phyloP scores from a whole-genome alignment of 495 filamentous ascomycete species.

The Staphylotrichum tortipilum region DNA sequence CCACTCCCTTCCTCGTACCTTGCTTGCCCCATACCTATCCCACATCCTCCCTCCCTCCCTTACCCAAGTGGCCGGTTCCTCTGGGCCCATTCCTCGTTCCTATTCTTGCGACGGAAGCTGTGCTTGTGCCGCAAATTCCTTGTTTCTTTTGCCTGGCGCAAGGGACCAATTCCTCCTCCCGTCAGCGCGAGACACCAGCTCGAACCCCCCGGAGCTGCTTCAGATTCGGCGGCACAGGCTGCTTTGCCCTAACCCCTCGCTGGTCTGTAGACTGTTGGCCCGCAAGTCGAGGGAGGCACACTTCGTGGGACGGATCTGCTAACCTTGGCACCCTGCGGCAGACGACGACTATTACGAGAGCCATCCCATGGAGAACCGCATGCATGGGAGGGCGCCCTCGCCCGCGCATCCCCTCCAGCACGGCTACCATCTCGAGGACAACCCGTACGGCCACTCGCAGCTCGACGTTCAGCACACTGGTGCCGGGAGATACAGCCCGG shows the following conservation, averaged over 20 bases:
- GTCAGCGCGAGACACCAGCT: neutral
- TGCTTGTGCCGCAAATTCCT: slow-evolving; percentile 8
- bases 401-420: slow-evolving; percentile 47
- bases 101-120: neutral
- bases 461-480: slow-evolving; percentile 64
- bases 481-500: slow-evolving; percentile 37
- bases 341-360: slow-evolving; percentile 56
- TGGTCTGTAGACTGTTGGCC: slow-evolving; percentile 12
- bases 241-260: slow-evolving; percentile 11
- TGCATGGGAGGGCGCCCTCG: slow-evolving; percentile 49
- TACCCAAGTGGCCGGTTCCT: slow-evolving; percentile 10
- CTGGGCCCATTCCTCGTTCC: neutral
- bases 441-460: slow-evolving; percentile 47
- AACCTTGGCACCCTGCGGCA: slow-evolving; percentile 19
- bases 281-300: neutral
- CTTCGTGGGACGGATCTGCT: slow-evolving; percentile 8
- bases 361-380: slow-evolving; percentile 46
- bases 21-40: slow-evolving; percentile 1
- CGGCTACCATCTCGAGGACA: slow-evolving; percentile 65
- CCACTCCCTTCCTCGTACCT: slow-evolving; percentile 13
- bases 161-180: slow-evolving; percentile 5
- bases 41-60: slow-evolving; percentile 9
- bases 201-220: neutral
- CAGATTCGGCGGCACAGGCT: slow-evolving; percentile 16
- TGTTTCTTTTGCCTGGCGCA: slow-evolving; percentile 29